phyloP scores from a whole-genome alignment of 441 rosid species.

The Hypseocharis bilobata region DNA sequence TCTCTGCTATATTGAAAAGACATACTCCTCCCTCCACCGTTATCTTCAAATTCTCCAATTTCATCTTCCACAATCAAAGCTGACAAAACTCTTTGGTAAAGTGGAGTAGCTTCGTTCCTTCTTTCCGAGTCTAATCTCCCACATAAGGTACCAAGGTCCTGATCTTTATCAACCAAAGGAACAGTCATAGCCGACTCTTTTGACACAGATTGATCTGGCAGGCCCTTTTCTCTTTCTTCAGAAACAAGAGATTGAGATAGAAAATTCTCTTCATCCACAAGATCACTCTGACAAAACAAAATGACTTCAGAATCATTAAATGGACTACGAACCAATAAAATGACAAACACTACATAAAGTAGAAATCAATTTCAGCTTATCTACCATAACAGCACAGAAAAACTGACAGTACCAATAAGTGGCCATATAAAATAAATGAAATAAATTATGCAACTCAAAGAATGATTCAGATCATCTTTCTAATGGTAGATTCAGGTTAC shows the following conservation, averaged over 20 bases:
- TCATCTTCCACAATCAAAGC: conserved; percentile 95
- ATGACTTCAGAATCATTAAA: conserved; percentile 10
- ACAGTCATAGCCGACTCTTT: conserved; percentile 36
- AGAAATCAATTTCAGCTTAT: conserved; percentile 39
- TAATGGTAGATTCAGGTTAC: conserved; percentile 6
- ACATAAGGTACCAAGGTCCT: conserved; percentile 27
- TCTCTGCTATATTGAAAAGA: conserved; percentile 66
- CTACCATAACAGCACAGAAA: conserved; percentile 22
- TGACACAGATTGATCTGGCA: conserved; percentile 21
- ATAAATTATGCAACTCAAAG: not conserved
- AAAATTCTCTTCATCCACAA: conserved; percentile 34
- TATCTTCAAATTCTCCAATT: conserved; percentile 42
- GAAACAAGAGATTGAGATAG: conserved; percentile 26
- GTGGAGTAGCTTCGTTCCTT: conserved; percentile 50
- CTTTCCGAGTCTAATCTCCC: conserved; percentile 45
- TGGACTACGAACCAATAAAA: conserved; percentile 1
- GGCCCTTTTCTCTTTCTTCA: conserved; percentile 30
- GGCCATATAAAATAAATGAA: not conserved
- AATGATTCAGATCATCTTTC: conserved; percentile 12
- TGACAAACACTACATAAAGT: not conserved
- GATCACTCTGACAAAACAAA: conserved; percentile 38
- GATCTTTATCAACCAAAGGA: conserved; percentile 24
- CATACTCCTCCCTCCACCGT: conserved; percentile 46
- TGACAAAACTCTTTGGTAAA: conserved; percentile 81
- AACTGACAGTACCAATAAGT: not conserved